Base-by-base conservation (phyloP, 495 filamentous ascomycete genomes). In the Venustampulla echinocandica region DNA sequence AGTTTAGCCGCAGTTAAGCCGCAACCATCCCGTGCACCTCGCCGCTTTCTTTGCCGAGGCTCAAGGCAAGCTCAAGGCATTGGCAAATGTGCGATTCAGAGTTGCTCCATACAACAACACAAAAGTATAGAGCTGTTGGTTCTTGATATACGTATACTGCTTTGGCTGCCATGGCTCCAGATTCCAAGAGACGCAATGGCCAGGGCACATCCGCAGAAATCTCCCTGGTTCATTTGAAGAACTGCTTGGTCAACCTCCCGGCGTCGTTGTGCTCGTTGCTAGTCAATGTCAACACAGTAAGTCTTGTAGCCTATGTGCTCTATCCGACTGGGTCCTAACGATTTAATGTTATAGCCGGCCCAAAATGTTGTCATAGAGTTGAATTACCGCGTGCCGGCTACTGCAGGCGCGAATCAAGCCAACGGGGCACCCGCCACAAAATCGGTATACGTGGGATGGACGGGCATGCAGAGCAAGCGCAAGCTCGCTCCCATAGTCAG, bases 361-460 rank as follows among this genome's bases (percentile, higher is more conserved):
- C 92, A 98, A 64, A 94, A 96, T 84, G 86, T 96, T 53, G 75
- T 97, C 49, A 83, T 98, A 61, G 92, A 98, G 63, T 73, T 98
- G 33, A 80, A 71, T 56, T 85, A 79, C 59, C 75, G 75, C 42
- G 63, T 70, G 13, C 64, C 66, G 24, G 37, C 57, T 28, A 46
- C 62, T 4, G 41, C 61, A 10, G 50, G 54, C 18, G 44, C 60
- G 47, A 51, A 58, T 42, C 55, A 68, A 44, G 33, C 61, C 49
- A 69, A 61, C 47, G 68, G 67, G 42, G 64, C 61, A 52, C 56
- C 70, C 38, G 63, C 69, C 20, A 75, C 74, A 59, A 82, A 72
- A 53, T 89, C 86, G 43, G 75, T 89, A 53, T 94, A 81, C 53
- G 69, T 92, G 36, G 92, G 92, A 56, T 98, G 93, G 93, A 94